Evolutionary conservation across 768 basidiomycete species (phyloP), one percentile per base, ranked within the genome.

Genomic region (Russula sp.): DNA sequence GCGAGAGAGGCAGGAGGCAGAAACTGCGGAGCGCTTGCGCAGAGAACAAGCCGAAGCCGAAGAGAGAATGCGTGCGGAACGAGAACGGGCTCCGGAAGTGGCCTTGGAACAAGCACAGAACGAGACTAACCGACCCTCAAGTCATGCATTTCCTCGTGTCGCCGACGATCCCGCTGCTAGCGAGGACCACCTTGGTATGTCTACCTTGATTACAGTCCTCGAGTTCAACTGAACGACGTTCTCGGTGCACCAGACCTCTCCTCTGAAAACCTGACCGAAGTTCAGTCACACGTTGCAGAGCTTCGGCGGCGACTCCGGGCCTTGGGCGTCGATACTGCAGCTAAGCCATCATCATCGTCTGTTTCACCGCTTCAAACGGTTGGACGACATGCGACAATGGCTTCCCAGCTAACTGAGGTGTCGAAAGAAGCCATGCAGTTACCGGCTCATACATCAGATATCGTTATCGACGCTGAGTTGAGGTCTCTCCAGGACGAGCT

Each of bases 291-390:
- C 35, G 80, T 91, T 48, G 71, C 82, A 53, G 72, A 73, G 1
- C 74, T 89, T 32, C 79, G 87, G 59, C 87, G 80, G 68, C 79
- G 82, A 13, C 74, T 92, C 37, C 81, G 80, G 49, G 80, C 84
- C 9, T 77, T 91, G 63, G 80, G 77, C 58, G 82, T 91, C 65
- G 82, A 82, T 52, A 79, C 82, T 47, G 71, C 77, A 45, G 78
- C 80, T 18, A 78, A 78, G 27, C 82, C 86, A 6, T 72, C 59
- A 35, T 56, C 68, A 34, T 68, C 71, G 6, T 72, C 75, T 6
- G 62, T 69, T 34, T 67, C 71, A 9, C 75, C 79, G 34, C 77
- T 91, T 40, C 89, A 88, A 2, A 78, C 76, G 6, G 66, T 76
- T 60, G 80, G 79, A 4, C 77, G 82, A 47, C 77, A 78, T 20